These are phyloP conservation scores for Cryptosporidium sp. DNA, from an alignment of 169 alveolate species.

Conservation along the genomic window DNA sequence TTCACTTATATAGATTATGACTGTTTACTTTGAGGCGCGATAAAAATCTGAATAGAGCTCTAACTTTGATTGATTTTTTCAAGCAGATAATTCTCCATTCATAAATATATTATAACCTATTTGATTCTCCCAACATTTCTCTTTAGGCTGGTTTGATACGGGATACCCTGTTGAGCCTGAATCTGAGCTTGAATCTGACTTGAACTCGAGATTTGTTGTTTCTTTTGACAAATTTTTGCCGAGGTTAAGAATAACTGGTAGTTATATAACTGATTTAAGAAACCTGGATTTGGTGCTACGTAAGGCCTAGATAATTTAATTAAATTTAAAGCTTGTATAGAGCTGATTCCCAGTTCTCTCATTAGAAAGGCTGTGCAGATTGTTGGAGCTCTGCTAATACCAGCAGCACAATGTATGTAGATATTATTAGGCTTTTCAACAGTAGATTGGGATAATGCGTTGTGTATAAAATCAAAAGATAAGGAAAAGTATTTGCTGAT, in stretches of 20 bases:
- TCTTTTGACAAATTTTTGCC: neutral
- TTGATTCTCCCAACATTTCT: constrained; percentile 36
- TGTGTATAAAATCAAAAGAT: constrained; percentile 55
- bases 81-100: neutral
- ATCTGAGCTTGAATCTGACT: neutral
- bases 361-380: constrained; percentile 69
- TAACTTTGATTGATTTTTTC: neutral
- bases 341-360: constrained; percentile 46
- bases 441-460: constrained; percentile 35
- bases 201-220: neutral
- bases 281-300: constrained; percentile 66
- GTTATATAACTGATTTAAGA: constrained; percentile 25
- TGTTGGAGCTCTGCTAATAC: constrained; percentile 75
- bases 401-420: constrained; percentile 74
- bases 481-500: constrained; percentile 26
- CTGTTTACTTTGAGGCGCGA: neutral
- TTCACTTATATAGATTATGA: neutral
- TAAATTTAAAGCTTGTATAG: constrained; percentile 43
- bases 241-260: constrained; percentile 10
- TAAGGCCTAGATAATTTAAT: constrained; percentile 59
- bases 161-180: constrained; percentile 29
- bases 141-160: constrained; percentile 1
- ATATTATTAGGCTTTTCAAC: constrained; percentile 32
- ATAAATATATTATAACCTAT: neutral
- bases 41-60: neutral